Percentiles rank a stretch among this genome's conserved stretches.
Conservation (phyloP, 108 stramenopile genomes). For the Pseudonitzschia delicatissima region DNA sequence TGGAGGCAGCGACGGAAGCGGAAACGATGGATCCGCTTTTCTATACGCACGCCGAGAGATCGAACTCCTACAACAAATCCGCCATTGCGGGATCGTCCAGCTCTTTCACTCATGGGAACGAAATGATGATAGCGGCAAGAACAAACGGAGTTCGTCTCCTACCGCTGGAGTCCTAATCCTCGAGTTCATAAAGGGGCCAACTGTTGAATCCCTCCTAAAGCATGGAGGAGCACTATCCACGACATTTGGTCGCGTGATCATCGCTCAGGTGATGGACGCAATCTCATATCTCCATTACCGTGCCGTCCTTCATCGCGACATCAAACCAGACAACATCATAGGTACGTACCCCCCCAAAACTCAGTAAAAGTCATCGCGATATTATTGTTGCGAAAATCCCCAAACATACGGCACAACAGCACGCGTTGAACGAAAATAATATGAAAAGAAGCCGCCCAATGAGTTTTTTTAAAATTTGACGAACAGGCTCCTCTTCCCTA, state of each 20-base stretch:
- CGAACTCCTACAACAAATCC: slow-evolving; percentile 44
- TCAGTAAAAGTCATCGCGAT: not conserved
- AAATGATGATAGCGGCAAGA: not conserved
- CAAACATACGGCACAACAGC: too few species aligned
- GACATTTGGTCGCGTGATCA: slow-evolving; percentile 45
- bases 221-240: slow-evolving; percentile 54
- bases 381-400: too few species aligned
- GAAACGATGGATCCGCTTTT: slow-evolving; percentile 1
- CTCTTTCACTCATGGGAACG: slow-evolving; percentile 42
- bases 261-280: slow-evolving; percentile 55
- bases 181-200: slow-evolving; percentile 36
- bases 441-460: too few species aligned
- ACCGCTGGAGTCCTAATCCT: slow-evolving; percentile 19
- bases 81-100: slow-evolving; percentile 63
- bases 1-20: not conserved
- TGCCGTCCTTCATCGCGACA: slow-evolving; percentile 76
- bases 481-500: too few species aligned
- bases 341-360: not conserved
- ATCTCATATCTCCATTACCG: slow-evolving; percentile 62
- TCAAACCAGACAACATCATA: slow-evolving; percentile 65
- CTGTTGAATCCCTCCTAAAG: slow-evolving; percentile 45
- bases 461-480: not conserved
- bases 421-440: too few species aligned
- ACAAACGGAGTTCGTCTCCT: not conserved
- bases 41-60: slow-evolving; percentile 45